Evolutionary conservation across 352 stramenopile genomes (phyloP), one percentile per base, ranked within the genome.

Genomic region (Pythium rishiriense): DNA sequence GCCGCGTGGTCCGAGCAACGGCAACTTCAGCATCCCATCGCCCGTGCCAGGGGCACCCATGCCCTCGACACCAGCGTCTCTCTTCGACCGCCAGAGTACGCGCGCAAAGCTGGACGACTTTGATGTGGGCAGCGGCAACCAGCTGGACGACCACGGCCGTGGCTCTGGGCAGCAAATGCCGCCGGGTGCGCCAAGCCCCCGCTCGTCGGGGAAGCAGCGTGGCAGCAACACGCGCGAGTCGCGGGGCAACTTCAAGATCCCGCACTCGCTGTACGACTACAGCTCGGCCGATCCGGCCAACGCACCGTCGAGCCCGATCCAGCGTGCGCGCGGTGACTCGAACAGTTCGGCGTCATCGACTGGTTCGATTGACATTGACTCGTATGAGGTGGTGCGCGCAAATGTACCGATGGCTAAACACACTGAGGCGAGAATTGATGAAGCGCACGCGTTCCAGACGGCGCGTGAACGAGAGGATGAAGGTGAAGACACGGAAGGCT

Each of bases 351-450:
- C 79, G 22, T 92, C 83, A 25, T 93, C 83, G 15, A 75, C 76
- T 0, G 76, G 58, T 29, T 92, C 83, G 3, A 90, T 92, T 39
- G 81, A 92, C 45, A 87, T 90, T 63, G 83, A 92, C 48, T 73
- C 78, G 35, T 85, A 81, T 26, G 75, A 88, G 31, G 70, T 63
- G 0, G 60, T 57, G 15, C 28, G 68, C 6, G 58, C 49, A 6
- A 64, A 67, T 24, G 56, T 39, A 5, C 42, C 60, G 1, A 22
- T n/a, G 19, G 25, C 15, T 9, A 39, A 6, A 9, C 8, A 39
- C 33, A 26, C 14, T 7, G 46, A 35, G 7, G 19, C 24, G 28
- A 57, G 52, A 15, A 67, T 58, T 22, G 19, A 67, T 4, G 28
- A 49, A 31, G 48, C 10, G 6, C 47, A 48, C 12, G 24, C 39